phyloP scores from a whole-genome alignment of 1,139 yeast species.

The Candida sp. region DNA sequence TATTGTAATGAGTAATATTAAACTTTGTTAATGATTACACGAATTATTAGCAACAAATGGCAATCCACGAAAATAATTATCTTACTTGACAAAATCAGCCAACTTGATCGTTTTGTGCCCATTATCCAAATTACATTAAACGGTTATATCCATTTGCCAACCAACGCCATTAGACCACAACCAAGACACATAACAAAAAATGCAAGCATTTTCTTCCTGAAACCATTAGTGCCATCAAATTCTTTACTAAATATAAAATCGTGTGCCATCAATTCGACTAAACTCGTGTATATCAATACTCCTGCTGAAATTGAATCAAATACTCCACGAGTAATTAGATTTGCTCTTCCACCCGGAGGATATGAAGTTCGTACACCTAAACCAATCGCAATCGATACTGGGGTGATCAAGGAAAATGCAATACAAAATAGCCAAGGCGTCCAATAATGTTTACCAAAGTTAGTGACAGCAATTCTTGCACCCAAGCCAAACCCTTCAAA shows the following conservation, averaged over 20 bases:
- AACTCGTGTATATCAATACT: conserved; percentile 77
- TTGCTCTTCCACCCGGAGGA: conserved; percentile 55
- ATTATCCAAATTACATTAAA: too few species aligned
- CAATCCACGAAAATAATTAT: too few species aligned
- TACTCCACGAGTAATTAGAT: conserved; percentile 71
- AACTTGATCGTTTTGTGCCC: too few species aligned
- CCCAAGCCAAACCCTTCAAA: conserved; percentile 95
- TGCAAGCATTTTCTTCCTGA: conserved; percentile 36
- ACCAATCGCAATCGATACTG: conserved; percentile 83
- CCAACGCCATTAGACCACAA: conserved; percentile 79
- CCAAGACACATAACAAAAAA: conserved; percentile 56
- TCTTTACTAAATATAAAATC: conserved; percentile 74
- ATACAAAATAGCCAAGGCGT: conserved; percentile 61
- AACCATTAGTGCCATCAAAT: conserved; percentile 49
- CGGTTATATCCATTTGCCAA: conserved; percentile 85
- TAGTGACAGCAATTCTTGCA: conserved; percentile 71
- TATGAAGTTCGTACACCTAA: conserved; percentile 74
- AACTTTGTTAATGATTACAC: too few species aligned
- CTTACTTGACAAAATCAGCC: too few species aligned
- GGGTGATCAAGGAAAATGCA: conserved; percentile 73
- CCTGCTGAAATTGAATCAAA: conserved; percentile 88
- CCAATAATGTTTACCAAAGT: conserved; percentile 53
- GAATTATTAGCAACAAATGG: too few species aligned
- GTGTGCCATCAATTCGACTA: conserved; percentile 86
- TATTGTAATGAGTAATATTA: too few species aligned